Percentiles rank a stretch among this genome's conserved stretches.
These are phyloP conservation scores for Trapa bicornis DNA, from an alignment of 345 rosid genomes.

Conservation along the genomic window DNA sequence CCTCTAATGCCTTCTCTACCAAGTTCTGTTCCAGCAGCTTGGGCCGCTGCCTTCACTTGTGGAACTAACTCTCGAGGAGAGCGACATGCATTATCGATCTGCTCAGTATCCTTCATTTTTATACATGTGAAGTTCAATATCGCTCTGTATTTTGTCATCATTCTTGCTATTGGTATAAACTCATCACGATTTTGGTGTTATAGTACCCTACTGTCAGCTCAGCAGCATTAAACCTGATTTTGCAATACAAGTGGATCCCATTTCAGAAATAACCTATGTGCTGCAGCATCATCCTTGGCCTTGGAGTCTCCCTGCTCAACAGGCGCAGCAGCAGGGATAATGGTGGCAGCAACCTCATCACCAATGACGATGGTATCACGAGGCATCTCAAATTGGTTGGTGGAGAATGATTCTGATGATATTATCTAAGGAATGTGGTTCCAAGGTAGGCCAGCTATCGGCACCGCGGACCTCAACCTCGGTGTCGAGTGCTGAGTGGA, in stretches of 20 bases:
- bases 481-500: too few species aligned
- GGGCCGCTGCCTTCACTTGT: conserved; percentile 78
- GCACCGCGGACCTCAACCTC: too few species aligned
- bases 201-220: conserved; percentile 89
- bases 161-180: conserved; percentile 60
- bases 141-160: conserved; percentile 54
- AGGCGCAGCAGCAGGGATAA: too few species aligned
- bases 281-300: conserved; percentile 22
- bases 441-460: too few species aligned
- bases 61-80: conserved; percentile 80
- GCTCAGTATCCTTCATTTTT: conserved; percentile 81
- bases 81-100: conserved; percentile 58
- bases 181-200: conserved; percentile 68
- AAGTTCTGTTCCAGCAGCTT: conserved; percentile 44
- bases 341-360: too few species aligned
- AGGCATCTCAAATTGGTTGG: too few species aligned
- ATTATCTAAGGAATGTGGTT: too few species aligned
- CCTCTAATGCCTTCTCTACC: conserved; percentile 84
- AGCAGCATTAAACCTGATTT: conserved; percentile 85
- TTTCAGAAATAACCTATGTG: conserved; percentile 56
- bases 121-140: conserved; percentile 90
- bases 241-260: conserved; percentile 95
- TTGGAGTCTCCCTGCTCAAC: conserved; percentile 64
- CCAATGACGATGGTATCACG: too few species aligned
- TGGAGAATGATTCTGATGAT: too few species aligned